Conservation (phyloP, 1,284 basidiomycete species). For the Leccinum pallidistipes region DNA sequence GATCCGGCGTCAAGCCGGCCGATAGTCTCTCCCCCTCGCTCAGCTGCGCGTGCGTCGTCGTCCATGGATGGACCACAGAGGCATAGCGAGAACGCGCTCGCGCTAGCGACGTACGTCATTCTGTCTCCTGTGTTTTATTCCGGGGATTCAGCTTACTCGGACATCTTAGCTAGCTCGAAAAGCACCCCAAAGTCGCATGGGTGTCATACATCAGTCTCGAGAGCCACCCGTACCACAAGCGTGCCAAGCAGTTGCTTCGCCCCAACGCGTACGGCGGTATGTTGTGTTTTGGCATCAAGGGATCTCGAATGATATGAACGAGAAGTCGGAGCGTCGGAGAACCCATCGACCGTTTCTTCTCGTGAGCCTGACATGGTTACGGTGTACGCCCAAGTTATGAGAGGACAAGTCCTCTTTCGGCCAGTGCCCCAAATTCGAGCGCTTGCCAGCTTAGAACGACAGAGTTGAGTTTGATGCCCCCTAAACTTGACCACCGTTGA, state of each 20-base stretch:
- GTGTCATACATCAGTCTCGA: conserved; percentile 80
- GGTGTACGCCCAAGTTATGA: background rate
- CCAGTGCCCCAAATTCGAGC: no score
- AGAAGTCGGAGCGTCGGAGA: background rate
- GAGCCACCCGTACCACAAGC: conserved; percentile 61
- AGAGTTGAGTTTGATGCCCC: conserved; percentile 10
- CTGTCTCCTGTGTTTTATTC: background rate
- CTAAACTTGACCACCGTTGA: conserved; percentile 2
- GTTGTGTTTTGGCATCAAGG: conserved; percentile 81
- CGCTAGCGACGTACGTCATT: conserved; percentile 58
- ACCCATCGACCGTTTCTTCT: background rate
- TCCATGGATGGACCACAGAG: conserved; percentile 83
- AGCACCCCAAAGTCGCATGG: conserved; percentile 75
- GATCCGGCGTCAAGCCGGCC: conserved; percentile 78
- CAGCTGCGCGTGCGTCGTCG: conserved; percentile 85
- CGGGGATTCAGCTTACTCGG: background rate
- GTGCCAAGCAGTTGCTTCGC: conserved; percentile 63
- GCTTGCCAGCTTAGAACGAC: background rate
- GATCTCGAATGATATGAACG: conserved; percentile 23
- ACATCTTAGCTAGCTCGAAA: conserved; percentile 58
- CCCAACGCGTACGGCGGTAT: conserved; percentile 71
- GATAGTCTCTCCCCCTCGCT: conserved; percentile 64
- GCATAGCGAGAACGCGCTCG: conserved; percentile 75
- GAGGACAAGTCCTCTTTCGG: background rate
- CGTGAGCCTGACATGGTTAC: conserved; percentile 5